Evolutionary conservation across 495 filamentous ascomycete genomes (phyloP).

Genomic region (Rhizodiscina lignyota): DNA sequence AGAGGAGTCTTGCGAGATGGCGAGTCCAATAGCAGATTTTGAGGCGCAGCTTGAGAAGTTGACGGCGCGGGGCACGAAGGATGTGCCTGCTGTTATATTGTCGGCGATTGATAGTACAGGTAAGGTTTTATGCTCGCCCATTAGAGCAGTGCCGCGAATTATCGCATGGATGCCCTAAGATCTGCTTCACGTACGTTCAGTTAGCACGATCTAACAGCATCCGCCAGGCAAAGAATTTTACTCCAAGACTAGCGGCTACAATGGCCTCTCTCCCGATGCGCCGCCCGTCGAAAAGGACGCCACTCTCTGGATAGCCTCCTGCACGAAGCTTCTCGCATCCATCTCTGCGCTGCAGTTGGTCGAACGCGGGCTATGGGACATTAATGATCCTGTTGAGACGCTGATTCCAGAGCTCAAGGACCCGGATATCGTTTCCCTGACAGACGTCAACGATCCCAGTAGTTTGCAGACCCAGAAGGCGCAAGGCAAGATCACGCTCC

Average conservation of each 20-base stretch:
- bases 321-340: neutral
- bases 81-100: too few relatives aligned
- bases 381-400: neutral
- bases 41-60: too few relatives aligned
- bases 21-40: too few relatives aligned
- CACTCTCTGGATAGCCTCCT: constrained; percentile 1
- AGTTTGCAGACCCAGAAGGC: neutral
- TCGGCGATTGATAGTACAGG: too few relatives aligned
- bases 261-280: neutral
- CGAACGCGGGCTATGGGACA: neutral
- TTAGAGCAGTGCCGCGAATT: too few relatives aligned
- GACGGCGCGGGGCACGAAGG: too few relatives aligned
- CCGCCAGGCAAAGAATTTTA: neutral
- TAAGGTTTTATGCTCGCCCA: too few relatives aligned
- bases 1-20: too few relatives aligned
- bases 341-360: neutral
- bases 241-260: neutral
- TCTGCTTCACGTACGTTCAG: too few relatives aligned
- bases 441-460: neutral
- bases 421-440: neutral
- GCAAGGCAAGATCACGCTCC: constrained; percentile 2
- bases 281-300: neutral
- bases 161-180: too few relatives aligned
- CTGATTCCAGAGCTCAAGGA: constrained; percentile 1
- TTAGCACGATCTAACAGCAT: too few relatives aligned